Evolutionary conservation across 768 basidiomycete genomes (phyloP).

Genomic region (Chalciporus piperatus): DNA sequence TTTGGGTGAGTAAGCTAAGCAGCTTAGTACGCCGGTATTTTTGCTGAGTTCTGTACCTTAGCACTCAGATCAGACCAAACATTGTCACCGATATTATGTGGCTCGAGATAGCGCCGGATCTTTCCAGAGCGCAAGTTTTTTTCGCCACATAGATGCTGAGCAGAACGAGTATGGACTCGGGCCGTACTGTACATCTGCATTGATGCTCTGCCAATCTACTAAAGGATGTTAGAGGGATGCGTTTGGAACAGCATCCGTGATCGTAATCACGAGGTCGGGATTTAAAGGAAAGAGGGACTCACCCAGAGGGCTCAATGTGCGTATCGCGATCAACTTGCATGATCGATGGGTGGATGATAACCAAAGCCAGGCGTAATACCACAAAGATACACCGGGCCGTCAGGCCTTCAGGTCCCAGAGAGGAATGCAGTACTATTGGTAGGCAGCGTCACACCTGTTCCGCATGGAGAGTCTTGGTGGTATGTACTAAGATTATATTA

Average conservation of each 20-base stretch:
- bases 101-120: conserved; percentile 20
- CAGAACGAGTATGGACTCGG: conserved; percentile 74
- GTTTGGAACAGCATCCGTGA: background rate
- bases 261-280: background rate
- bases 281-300: too few relatives aligned
- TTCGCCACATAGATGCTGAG: background rate
- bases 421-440: background rate
- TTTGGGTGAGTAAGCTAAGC: conserved; percentile 35
- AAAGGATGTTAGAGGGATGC: background rate
- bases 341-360: background rate
- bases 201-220: background rate
- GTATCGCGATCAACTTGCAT: background rate
- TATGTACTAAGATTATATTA: background rate
- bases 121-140: background rate
- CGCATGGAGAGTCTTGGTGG: background rate
- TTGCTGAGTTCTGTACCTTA: background rate
- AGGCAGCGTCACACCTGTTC: background rate
- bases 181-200: conserved; percentile 57
- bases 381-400: too few relatives aligned
- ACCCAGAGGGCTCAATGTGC: background rate
- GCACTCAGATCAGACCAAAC: conserved; percentile 46
- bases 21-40: background rate
- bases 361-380: background rate
- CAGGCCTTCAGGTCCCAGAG: too few relatives aligned
- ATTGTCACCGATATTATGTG: conserved; percentile 78